Conservation (phyloP, 768 basidiomycete species). For the Pisolithus albus region DNA sequence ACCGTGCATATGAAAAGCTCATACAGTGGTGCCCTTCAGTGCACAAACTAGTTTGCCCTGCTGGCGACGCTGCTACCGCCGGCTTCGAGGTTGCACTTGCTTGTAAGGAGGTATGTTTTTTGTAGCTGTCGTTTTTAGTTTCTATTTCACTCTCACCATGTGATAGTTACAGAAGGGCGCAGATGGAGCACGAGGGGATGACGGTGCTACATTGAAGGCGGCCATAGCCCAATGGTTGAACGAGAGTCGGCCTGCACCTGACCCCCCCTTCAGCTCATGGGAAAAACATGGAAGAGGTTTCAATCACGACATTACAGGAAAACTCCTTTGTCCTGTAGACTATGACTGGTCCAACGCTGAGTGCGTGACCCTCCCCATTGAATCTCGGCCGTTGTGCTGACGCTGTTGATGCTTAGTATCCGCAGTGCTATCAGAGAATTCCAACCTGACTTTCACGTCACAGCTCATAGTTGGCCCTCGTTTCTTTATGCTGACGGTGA, state of each 20-base stretch:
- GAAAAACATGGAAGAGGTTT: slow-evolving; percentile 2
- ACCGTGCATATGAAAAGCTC: too few species aligned
- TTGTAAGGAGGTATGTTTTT: too few species aligned
- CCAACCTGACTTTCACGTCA: slow-evolving; percentile 1
- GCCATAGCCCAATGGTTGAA: slow-evolving; percentile 7
- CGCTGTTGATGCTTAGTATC: not conserved
- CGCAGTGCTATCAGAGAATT: not conserved
- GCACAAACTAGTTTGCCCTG: too few species aligned
- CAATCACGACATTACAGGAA: slow-evolving; percentile 4
- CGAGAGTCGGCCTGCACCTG: not conserved
- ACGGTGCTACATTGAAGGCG: slow-evolving; percentile 3
- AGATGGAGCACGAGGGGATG: slow-evolving; percentile 9
- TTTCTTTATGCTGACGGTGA: slow-evolving; percentile 3
- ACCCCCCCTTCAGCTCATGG: not conserved
- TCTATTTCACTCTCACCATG: too few species aligned
- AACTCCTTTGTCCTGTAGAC: slow-evolving; percentile 9
- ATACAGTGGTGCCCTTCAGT: too few species aligned
- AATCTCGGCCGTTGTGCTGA: not conserved
- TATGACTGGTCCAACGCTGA: slow-evolving; percentile 10
- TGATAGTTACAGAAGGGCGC: slow-evolving; percentile 10
- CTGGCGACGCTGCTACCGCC: too few species aligned
- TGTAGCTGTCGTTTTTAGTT: too few species aligned
- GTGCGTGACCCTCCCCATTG: not conserved
- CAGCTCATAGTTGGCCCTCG: slow-evolving; percentile 2
- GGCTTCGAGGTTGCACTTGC: too few species aligned